A percentile compares a stretch with the other conserved stretches of the same genome.
phyloP scores from a whole-genome alignment of 23 red algal species.

The Gracilaria caudata region DNA sequence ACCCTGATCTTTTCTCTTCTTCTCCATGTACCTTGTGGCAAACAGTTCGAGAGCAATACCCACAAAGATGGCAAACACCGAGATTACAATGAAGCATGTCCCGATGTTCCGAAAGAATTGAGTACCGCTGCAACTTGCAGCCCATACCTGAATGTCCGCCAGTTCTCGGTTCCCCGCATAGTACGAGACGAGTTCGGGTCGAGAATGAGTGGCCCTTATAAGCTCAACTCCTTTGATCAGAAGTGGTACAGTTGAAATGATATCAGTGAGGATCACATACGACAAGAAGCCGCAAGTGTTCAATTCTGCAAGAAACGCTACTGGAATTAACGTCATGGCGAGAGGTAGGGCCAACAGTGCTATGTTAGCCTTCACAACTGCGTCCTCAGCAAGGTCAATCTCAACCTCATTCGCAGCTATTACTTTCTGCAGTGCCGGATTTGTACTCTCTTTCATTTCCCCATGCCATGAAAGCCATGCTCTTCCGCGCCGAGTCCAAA shows the following conservation, averaged over 20 bases:
- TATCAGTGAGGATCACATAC: conserved; percentile 38
- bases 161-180: conserved; percentile 15
- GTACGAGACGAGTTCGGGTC: conserved; percentile 4
- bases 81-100: conserved; percentile 32
- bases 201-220: conserved; percentile 1
- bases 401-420: conserved; percentile 6
- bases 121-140: conserved; percentile 8
- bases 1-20: conserved; percentile 1
- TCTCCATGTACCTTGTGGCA: conserved; percentile 6
- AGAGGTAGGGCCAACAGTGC: conserved; percentile 31
- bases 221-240: conserved; percentile 37
- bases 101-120: neutral
- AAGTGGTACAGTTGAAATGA: conserved; percentile 31
- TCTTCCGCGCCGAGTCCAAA: neutral
- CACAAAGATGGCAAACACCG: neutral
- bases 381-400: conserved; percentile 31
- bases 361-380: conserved; percentile 32
- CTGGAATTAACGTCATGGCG: conserved; percentile 44
- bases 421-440: neutral
- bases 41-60: conserved; percentile 11
- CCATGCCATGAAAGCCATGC: conserved; percentile 26
- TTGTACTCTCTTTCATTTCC: conserved; percentile 17
- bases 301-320: conserved; percentile 41
- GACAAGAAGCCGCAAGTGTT: conserved; percentile 13
- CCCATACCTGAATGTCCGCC: conserved; percentile 28